These are phyloP conservation scores for Coriaria nepalensis DNA, from an alignment of 306 rosid species.

Conservation along the genomic window DNA sequence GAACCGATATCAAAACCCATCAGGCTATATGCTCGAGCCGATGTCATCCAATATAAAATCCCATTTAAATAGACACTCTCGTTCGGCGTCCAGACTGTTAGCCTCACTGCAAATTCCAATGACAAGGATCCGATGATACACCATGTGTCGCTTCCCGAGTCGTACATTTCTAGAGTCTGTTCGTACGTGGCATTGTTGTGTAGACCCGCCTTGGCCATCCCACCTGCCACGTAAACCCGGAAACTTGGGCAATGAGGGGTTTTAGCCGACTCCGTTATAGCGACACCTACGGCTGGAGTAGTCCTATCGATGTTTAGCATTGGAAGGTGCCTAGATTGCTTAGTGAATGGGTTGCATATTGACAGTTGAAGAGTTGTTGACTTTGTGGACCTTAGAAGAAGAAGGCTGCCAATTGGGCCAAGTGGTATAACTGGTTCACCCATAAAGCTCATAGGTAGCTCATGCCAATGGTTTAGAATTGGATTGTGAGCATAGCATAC, in stretches of 20 bases:
- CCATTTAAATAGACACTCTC: conserved; percentile 34
- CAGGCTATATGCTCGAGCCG: conserved; percentile 51
- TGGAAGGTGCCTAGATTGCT: conserved; percentile 39
- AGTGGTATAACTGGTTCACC: conserved; percentile 26
- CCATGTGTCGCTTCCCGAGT: conserved; percentile 34
- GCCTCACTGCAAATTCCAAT: conserved; percentile 55
- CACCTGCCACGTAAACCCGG: conserved; percentile 50
- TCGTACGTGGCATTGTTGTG: conserved; percentile 33
- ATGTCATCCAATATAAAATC: conserved; percentile 64
- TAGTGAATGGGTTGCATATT: conserved; percentile 55
- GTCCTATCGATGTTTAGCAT: conserved; percentile 32
- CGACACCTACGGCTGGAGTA: conserved; percentile 55
- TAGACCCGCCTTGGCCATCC: conserved; percentile 34
- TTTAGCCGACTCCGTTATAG: conserved; percentile 7
- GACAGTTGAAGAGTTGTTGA: conserved; percentile 26
- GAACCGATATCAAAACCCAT: conserved; percentile 31
- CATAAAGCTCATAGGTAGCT: conserved; percentile 35
- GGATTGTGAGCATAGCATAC: conserved; percentile 42
- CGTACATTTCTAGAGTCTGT: conserved; percentile 46
- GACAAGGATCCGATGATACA: conserved; percentile 32
- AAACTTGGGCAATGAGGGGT: conserved; percentile 13
- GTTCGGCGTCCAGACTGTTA: conserved; percentile 71
- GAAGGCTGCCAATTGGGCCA: conserved; percentile 30
- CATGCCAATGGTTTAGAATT: conserved; percentile 30
- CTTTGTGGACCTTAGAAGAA: conserved; percentile 31